A percentile compares a stretch with the other conserved stretches of the same genome.
Conservation (phyloP, 2,329 filamentous ascomycete species). For the Zalaria sp. region DNA sequence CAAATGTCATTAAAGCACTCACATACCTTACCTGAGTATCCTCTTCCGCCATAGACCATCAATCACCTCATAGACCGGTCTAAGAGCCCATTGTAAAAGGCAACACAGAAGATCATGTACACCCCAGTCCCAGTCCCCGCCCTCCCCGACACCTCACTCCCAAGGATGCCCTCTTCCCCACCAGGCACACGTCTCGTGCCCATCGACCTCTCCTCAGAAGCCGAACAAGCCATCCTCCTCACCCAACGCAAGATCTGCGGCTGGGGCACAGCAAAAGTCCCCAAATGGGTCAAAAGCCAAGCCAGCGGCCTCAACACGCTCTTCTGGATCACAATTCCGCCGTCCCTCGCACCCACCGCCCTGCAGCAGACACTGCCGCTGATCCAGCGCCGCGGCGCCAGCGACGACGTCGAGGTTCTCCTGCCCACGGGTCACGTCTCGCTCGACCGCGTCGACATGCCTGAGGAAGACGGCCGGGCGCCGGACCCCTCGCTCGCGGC, state of each 20-base stretch:
- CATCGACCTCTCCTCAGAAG: conserved; percentile 5
- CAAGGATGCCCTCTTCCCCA: neutral
- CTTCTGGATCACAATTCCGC: conserved; percentile 9
- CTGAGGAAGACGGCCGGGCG: neutral
- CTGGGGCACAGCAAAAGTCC: conserved; percentile 8
- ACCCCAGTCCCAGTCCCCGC: too few species aligned
- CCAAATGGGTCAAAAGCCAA: conserved; percentile 6
- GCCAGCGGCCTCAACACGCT: conserved; percentile 5
- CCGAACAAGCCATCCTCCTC: conserved; percentile 6
- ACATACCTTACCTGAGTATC: too few species aligned
- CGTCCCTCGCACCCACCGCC: neutral
- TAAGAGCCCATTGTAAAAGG: too few species aligned
- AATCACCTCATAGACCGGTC: too few species aligned
- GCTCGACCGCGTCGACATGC: conserved; percentile 7
- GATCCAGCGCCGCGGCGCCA: neutral
- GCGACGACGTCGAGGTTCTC: neutral
- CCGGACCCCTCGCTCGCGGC: conserved; percentile 5
- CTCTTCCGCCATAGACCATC: too few species aligned
- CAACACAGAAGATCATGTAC: too few species aligned
- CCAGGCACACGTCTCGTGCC: conserved; percentile 5
- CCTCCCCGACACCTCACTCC: too few species aligned
- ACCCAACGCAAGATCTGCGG: conserved; percentile 9
- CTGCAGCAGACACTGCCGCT: neutral
- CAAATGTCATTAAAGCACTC: too few species aligned
- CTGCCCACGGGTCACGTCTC: conserved; percentile 8